phyloP scores from a whole-genome alignment of 148 eudicot genomes.

The Beta vulgaris region DNA sequence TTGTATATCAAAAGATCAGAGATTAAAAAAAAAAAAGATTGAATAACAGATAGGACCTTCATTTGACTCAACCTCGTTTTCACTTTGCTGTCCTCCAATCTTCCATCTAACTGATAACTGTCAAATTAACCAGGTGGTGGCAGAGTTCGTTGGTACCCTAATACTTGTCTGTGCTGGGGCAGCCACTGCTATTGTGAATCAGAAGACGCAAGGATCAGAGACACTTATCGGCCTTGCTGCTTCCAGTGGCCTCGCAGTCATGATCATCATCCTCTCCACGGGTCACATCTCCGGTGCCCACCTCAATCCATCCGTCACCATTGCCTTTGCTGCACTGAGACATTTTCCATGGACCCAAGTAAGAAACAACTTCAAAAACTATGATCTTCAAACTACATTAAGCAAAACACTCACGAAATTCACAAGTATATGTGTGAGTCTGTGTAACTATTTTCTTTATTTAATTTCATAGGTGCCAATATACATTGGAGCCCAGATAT shows the following conservation, averaged over 20 bases:
- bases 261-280: constrained; percentile 79
- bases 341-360: constrained; percentile 98
- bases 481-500: constrained; percentile 78
- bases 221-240: constrained; percentile 81
- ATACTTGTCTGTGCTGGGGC: constrained; percentile 79
- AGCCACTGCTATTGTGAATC: constrained; percentile 80
- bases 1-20: not conserved
- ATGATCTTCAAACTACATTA: not conserved
- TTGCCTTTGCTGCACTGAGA: constrained; percentile 86
- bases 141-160: constrained; percentile 90
- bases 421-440: not conserved
- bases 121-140: constrained; percentile 59
- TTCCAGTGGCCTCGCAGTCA: constrained; percentile 83
- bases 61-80: constrained; percentile 13
- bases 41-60: constrained; percentile 6
- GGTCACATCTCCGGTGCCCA: constrained; percentile 98
- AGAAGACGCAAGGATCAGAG: constrained; percentile 76
- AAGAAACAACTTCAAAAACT: constrained; percentile 23
- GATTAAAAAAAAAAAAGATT: not conserved
- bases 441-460: not conserved
- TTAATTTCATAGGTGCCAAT: constrained; percentile 55
- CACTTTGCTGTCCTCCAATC: constrained; percentile 10
- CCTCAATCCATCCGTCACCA: constrained; percentile 82
- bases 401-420: not conserved
- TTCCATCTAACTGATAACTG: constrained; percentile 17